A percentile compares a stretch with the other conserved stretches of the same genome.
Conservation (phyloP, 257 asterid species). For the Asclepias syriaca region DNA sequence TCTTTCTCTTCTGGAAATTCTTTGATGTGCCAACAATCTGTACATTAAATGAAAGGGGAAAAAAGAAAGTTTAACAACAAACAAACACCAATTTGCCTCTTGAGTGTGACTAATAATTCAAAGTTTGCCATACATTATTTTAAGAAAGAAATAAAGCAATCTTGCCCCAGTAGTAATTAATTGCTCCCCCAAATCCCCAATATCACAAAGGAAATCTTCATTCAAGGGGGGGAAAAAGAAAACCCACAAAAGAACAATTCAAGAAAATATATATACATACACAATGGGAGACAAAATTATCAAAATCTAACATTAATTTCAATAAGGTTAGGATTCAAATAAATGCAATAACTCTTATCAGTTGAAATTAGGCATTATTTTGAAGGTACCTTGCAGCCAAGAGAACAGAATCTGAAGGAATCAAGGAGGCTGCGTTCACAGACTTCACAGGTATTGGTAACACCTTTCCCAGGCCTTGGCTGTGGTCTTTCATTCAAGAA, state of each 20-base stretch:
- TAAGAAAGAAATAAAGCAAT: not conserved
- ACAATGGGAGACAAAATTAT: not conserved
- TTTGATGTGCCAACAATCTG: constrained; percentile 78
- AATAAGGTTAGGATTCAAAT: constrained; percentile 2
- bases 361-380: not conserved
- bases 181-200: not conserved
- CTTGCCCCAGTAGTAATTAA: not conserved
- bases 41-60: not conserved
- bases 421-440: constrained; percentile 83
- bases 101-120: not conserved
- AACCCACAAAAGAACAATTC: not conserved
- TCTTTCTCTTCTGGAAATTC: constrained; percentile 35
- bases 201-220: constrained; percentile 1
- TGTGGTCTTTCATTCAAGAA: constrained; percentile 84
- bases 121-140: not conserved
- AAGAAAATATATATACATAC: not conserved
- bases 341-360: constrained; percentile 1
- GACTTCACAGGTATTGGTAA: constrained; percentile 72
- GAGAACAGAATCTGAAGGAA: constrained; percentile 81
- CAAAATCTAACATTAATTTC: not conserved
- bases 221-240: not conserved
- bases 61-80: not conserved
- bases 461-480: constrained; percentile 88
- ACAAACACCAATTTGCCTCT: not conserved
- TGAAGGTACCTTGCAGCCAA: constrained; percentile 72